These are phyloP conservation scores for Clathrospora elynae DNA, from an alignment of 2,329 filamentous ascomycete species.

Conservation along the genomic window DNA sequence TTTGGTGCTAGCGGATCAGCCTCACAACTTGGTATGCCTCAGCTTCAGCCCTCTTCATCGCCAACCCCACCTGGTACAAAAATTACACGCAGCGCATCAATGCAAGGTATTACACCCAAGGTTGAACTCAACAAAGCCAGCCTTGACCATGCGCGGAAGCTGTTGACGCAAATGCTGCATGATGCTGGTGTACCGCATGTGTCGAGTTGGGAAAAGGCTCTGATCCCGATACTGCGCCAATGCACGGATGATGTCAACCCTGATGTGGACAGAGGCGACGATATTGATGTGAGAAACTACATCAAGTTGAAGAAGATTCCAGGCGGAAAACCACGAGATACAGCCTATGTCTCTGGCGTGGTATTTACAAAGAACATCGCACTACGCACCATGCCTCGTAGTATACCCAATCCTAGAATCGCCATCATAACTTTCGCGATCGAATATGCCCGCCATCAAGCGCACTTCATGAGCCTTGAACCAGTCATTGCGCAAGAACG, in stretches of 20 bases:
- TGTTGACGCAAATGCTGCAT: conserved; percentile 80
- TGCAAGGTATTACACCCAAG: conserved; percentile 76
- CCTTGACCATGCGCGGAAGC: conserved; percentile 81
- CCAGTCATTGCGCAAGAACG: conserved; percentile 96
- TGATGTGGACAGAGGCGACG: conserved; percentile 85
- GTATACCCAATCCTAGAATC: conserved; percentile 81
- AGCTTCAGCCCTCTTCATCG: conserved; percentile 32
- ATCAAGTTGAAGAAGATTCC: conserved; percentile 97
- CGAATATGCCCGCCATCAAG: conserved; percentile 90
- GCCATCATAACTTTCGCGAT: conserved; percentile 93
- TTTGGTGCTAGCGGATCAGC: conserved; percentile 30
- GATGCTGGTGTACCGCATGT: conserved; percentile 76
- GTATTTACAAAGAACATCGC: conserved; percentile 98
- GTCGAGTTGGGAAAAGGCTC: conserved; percentile 82
- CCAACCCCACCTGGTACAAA: conserved; percentile 43
- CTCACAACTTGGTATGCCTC: conserved; percentile 29
- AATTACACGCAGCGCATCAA: conserved; percentile 75
- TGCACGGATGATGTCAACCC: conserved; percentile 95
- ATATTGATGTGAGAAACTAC: conserved; percentile 97
- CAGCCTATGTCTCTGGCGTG: conserved; percentile 93
- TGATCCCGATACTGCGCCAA: conserved; percentile 86
- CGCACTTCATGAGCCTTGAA: conserved; percentile 97
- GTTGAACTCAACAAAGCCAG: conserved; percentile 87
- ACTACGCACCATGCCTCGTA: conserved; percentile 92
- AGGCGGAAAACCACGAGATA: conserved; percentile 86